A percentile compares a stretch with the other conserved stretches of the same genome.
Conservation (phyloP, 2,329 filamentous ascomycete species). For the Cladosporium phlei region DNA sequence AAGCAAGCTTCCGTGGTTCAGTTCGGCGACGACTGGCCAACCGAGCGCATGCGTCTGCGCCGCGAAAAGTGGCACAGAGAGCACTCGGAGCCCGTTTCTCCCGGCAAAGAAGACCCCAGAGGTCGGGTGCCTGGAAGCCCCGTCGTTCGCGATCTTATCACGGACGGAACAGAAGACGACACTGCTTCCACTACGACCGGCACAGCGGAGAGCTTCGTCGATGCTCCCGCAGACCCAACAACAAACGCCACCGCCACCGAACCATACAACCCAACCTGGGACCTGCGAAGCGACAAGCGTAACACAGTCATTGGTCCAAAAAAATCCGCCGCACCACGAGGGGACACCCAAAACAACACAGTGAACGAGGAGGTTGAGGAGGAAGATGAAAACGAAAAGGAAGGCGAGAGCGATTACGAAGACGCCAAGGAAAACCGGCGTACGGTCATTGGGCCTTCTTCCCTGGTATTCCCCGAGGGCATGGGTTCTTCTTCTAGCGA, state of each 20-base stretch:
- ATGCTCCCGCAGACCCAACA: conserved; percentile 24
- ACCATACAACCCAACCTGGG: conserved; percentile 11
- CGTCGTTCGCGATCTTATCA: conserved; percentile 7
- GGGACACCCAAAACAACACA: too few species aligned
- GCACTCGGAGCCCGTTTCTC: conserved; percentile 1
- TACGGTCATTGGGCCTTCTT: conserved; percentile 20
- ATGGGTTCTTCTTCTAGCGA: not conserved
- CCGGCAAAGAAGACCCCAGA: not conserved
- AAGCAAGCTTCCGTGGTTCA: conserved; percentile 97
- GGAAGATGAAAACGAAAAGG: not conserved
- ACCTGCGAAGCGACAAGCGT: conserved; percentile 14
- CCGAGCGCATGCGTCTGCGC: conserved; percentile 34
- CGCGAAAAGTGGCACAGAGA: conserved; percentile 26
- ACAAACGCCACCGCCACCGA: conserved; percentile 9
- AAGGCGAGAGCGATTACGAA: not conserved
- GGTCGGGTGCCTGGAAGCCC: not conserved
- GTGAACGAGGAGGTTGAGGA: too few species aligned
- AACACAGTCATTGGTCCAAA: conserved; percentile 19
- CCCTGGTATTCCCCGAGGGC: not conserved
- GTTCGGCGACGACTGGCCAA: conserved; percentile 88
- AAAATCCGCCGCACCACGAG: not conserved
- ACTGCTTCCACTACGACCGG: conserved; percentile 5
- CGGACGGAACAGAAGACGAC: conserved; percentile 18
- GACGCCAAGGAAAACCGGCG: conserved; percentile 15
- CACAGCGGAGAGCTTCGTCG: conserved; percentile 12